Evolutionary conservation across 208 protist species (phyloP).

Genomic region (Crithidia acanthocephali): DNA sequence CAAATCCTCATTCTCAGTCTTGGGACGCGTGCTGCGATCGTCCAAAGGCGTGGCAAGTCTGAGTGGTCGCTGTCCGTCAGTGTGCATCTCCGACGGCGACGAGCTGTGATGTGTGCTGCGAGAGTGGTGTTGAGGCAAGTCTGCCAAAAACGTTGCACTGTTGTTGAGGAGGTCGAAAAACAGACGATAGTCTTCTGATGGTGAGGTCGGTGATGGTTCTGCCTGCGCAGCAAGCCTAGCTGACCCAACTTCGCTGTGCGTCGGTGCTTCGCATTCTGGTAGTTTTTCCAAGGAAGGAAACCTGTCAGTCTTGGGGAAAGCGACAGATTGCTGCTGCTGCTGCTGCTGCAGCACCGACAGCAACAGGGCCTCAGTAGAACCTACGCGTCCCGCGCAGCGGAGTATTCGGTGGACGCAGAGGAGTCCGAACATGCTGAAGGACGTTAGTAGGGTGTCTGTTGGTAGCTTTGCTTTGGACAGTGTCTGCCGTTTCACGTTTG

Average conservation of each 20-base stretch:
- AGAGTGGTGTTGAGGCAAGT: neutral
- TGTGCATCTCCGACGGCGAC: neutral
- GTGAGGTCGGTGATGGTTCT: neutral
- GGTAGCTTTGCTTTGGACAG: too few relatives aligned
- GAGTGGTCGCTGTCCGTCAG: neutral
- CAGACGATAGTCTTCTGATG: neutral
- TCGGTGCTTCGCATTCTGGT: neutral
- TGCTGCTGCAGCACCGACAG: constrained; percentile 18
- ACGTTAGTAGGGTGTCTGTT: too few relatives aligned
- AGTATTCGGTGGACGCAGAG: constrained; percentile 1
- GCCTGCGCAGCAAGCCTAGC: neutral
- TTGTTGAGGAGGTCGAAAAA: neutral
- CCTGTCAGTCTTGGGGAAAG: neutral
- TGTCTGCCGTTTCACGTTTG: too few relatives aligned
- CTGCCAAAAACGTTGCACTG: neutral
- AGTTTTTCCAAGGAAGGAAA: neutral
- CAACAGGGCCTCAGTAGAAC: constrained; percentile 4
- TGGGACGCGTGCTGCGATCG: neutral
- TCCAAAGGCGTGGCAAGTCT: neutral
- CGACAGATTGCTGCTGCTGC: constrained; percentile 1
- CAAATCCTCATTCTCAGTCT: neutral
- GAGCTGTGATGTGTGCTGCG: neutral
- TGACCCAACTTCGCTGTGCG: neutral
- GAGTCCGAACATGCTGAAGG: constrained; percentile 12
- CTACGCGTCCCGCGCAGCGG: constrained; percentile 3